Evolutionary conservation across 2,329 filamentous ascomycete genomes (phyloP), one percentile per base, ranked within the genome.

Genomic region (Pseudogymnoascus destructans): DNA sequence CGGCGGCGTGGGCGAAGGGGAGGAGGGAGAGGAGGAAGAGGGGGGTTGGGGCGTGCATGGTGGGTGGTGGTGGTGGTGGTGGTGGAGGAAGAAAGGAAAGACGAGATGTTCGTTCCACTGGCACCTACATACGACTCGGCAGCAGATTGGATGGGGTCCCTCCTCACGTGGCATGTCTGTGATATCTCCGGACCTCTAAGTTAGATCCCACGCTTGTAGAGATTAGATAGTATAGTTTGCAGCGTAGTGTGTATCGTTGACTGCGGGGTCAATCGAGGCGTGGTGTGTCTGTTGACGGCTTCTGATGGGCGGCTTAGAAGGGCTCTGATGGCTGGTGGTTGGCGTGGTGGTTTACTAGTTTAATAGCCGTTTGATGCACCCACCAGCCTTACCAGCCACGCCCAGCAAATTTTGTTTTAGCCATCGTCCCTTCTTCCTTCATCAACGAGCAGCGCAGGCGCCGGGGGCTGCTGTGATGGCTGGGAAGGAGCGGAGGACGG

Each of bases 11-110:
- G 25, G 63, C 64, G 35, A 73, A 65, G n/a, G 70, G 67, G 52
- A 73, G 61, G 55, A 74, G 64, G 57, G 72, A 66, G 40, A 74
- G 70, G 61, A 75, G 63, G 59, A 76, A 64, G 59, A 75, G 61
- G 21, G 71, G 66, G 61, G 74, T 74, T 64, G 64, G 40, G 21
- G 40, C 40, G 21, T 25, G 40, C 40, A 46, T 46, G 11, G 6
- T 46, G 21, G 19, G 38, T 11, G 5, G 19, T 46, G 40, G 11
- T 25, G 7, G 21, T 25, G 27, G 27, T 25, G 25, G 40, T 4
- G 40, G 13, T 46, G 19, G 35, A 25, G 15, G 13, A 21, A 25
- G 40, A 25, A 23, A 25, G 7, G 40, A 25, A 46, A 46, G 19
- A 46, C 40, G 13, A 25, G 13, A 21, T 5, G 6, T 25, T 25